These are phyloP conservation scores for Coniferiporia sulphurascens DNA, from an alignment of 1,284 basidiomycete genomes.

Conservation along the genomic window DNA sequence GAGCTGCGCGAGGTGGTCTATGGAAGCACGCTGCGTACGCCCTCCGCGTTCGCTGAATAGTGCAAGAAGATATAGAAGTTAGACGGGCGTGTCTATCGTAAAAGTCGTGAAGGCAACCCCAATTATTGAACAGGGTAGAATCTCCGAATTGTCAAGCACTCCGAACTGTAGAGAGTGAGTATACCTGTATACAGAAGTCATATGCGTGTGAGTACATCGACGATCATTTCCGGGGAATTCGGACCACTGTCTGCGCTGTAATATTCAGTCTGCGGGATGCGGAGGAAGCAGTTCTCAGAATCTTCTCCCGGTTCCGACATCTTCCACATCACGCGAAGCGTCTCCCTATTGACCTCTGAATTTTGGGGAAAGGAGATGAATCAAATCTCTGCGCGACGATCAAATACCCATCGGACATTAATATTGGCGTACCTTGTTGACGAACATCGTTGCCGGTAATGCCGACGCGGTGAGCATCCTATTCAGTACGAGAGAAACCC, in stretches of 20 bases:
- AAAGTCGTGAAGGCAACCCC: slow-evolving; percentile 61
- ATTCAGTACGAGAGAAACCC: too few relatives aligned
- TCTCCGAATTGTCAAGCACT: slow-evolving; percentile 37
- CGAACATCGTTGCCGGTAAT: slow-evolving; percentile 41
- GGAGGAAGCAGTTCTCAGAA: slow-evolving; percentile 55
- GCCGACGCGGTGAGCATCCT: slow-evolving; percentile 70
- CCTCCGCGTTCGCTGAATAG: slow-evolving; percentile 62
- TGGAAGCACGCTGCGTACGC: slow-evolving; percentile 44
- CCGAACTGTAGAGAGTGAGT: slow-evolving; percentile 39
- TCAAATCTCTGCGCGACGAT: too few relatives aligned
- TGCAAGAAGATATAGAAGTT: slow-evolving; percentile 62
- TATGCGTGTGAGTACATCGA: slow-evolving; percentile 42
- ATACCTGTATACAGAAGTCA: not conserved
- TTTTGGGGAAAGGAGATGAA: not conserved
- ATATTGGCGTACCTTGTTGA: slow-evolving; percentile 41
- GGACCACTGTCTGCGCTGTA: slow-evolving; percentile 40
- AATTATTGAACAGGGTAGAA: slow-evolving; percentile 37
- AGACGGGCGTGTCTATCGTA: slow-evolving; percentile 63
- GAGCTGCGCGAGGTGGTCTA: slow-evolving; percentile 64
- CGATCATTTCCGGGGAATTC: slow-evolving; percentile 52
- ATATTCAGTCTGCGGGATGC: slow-evolving; percentile 57
- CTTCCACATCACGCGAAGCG: slow-evolving; percentile 68
- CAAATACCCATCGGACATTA: too few relatives aligned
- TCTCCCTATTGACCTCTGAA: slow-evolving; percentile 64
- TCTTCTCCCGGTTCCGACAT: slow-evolving; percentile 52